Percentiles rank a stretch among this genome's conserved stretches.
phyloP scores from a whole-genome alignment of 2,329 filamentous ascomycete genomes.

The Claviceps sp. region DNA sequence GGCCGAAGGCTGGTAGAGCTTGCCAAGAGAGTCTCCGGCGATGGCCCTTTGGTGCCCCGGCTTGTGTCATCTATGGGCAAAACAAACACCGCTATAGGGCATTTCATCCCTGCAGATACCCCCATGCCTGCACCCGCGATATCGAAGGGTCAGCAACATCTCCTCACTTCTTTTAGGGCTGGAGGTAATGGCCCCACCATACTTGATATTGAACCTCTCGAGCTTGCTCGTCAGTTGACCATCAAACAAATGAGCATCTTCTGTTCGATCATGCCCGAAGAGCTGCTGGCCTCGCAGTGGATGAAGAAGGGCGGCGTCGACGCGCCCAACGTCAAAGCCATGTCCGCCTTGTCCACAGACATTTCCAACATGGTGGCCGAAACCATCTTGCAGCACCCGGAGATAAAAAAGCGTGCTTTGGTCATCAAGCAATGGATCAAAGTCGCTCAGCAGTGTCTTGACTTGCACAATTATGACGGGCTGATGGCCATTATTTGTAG shows the following conservation, averaged over 20 bases:
- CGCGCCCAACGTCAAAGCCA: conserved; percentile 81
- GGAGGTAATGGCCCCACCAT: conserved; percentile 60
- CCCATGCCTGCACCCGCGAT: conserved; percentile 58
- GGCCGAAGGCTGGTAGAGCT: conserved; percentile 71
- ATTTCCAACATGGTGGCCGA: conserved; percentile 87
- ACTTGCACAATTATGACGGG: conserved; percentile 90
- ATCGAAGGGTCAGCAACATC: conserved; percentile 60
- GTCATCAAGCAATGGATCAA: conserved; percentile 99
- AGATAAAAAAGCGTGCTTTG: conserved; percentile 79
- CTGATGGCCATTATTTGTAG: conserved; percentile 96
- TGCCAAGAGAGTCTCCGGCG: conserved; percentile 60
- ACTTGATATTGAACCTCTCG: conserved; percentile 80
- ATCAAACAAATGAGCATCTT: conserved; percentile 86
- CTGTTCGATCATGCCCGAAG: conserved; percentile 81
- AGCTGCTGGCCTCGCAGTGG: conserved; percentile 85
- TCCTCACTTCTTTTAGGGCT: conserved; percentile 61
- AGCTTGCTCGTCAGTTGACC: conserved; percentile 84
- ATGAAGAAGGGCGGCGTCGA: conserved; percentile 72
- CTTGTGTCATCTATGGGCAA: conserved; percentile 79
- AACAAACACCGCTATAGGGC: conserved; percentile 60
- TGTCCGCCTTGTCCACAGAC: conserved; percentile 86
- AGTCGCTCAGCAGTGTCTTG: conserved; percentile 71
- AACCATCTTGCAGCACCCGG: conserved; percentile 76
- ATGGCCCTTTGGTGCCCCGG: conserved; percentile 67
- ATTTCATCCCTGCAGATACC: conserved; percentile 57